These are phyloP conservation scores for Fusarium illudens DNA, from an alignment of 2,329 filamentous ascomycete genomes.

Conservation along the genomic window DNA sequence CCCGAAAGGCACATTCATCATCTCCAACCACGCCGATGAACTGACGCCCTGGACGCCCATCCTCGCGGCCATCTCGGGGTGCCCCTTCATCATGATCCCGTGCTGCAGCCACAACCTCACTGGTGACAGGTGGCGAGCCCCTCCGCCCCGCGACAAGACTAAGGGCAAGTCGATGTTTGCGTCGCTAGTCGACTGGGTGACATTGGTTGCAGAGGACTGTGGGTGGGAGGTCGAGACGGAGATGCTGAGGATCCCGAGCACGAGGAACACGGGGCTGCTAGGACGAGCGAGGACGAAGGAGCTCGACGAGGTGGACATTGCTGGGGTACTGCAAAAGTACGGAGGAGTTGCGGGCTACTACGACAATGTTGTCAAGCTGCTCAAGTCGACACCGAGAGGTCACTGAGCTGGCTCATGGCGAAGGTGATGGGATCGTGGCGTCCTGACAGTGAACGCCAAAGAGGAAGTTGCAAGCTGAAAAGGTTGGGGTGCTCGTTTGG, in stretches of 20 bases:
- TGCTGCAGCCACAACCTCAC: conserved; percentile 92
- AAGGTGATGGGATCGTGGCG: not conserved
- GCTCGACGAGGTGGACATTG: conserved; percentile 50
- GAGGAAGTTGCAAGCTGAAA: not conserved
- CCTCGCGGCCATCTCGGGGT: conserved; percentile 76
- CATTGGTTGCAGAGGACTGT: conserved; percentile 72
- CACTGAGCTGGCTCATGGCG: conserved; percentile 19
- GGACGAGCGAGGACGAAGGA: conserved; percentile 61
- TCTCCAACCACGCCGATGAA: conserved; percentile 97
- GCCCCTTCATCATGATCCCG: conserved; percentile 90
- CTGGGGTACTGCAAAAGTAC: conserved; percentile 58
- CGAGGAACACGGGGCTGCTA: conserved; percentile 83
- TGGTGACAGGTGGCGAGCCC: conserved; percentile 77
- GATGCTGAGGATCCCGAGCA: conserved; percentile 90
- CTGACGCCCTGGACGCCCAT: conserved; percentile 96
- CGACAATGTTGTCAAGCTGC: conserved; percentile 68
- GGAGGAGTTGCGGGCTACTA: conserved; percentile 66
- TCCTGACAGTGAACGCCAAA: not conserved
- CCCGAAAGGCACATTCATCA: conserved; percentile 80
- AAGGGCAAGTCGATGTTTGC: conserved; percentile 77
- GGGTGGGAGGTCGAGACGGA: conserved; percentile 83
- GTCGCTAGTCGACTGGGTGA: conserved; percentile 81
- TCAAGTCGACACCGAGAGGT: conserved; percentile 53
- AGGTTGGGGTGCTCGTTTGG: too few species aligned
- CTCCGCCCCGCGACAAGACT: conserved; percentile 59